A percentile compares a stretch with the other conserved stretches of the same genome.
These are phyloP conservation scores for Aspergillus unguis DNA, from an alignment of 2,329 filamentous ascomycete genomes.

Conservation along the genomic window DNA sequence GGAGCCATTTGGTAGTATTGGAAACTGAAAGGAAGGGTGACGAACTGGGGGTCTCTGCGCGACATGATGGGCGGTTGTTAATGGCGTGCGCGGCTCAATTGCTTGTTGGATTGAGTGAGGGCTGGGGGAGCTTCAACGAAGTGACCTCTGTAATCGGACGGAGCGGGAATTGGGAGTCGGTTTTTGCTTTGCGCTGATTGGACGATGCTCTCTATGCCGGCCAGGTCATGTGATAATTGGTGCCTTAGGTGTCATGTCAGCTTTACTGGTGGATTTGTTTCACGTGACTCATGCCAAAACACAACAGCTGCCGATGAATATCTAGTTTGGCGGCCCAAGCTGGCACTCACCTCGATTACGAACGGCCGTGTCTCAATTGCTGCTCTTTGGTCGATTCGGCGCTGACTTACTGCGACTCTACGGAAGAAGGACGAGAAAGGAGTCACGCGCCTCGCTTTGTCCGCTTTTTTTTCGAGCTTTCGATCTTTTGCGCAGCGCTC, in stretches of 20 bases:
- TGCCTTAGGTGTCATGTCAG: slow-evolving; percentile 9
- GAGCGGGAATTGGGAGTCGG: slow-evolving; percentile 31
- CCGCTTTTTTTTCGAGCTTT: slow-evolving; percentile 4
- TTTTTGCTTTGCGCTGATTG: slow-evolving; percentile 36
- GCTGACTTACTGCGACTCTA: background rate
- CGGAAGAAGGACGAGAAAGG: background rate
- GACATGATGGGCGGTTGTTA: slow-evolving; percentile 18
- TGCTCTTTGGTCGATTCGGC: background rate
- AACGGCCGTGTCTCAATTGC: background rate
- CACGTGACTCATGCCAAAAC: slow-evolving; percentile 19
- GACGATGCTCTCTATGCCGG: slow-evolving; percentile 7
- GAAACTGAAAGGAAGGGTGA: background rate
- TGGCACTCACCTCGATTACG: background rate
- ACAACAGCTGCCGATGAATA: slow-evolving; percentile 13
- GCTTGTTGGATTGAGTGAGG: background rate
- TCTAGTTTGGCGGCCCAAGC: background rate
- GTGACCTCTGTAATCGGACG: slow-evolving; percentile 15
- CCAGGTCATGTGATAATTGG: background rate
- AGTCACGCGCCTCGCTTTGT: background rate
- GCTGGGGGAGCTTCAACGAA: slow-evolving; percentile 1
- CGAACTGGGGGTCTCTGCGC: slow-evolving; percentile 22
- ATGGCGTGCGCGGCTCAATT: background rate
- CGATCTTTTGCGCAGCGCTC: background rate
- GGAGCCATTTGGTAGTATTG: too few species aligned
- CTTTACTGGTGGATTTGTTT: background rate